Evolutionary conservation across 371 early-diverging fungal species (phyloP).

Genomic region (Amoeboaphelidium occidentale): DNA sequence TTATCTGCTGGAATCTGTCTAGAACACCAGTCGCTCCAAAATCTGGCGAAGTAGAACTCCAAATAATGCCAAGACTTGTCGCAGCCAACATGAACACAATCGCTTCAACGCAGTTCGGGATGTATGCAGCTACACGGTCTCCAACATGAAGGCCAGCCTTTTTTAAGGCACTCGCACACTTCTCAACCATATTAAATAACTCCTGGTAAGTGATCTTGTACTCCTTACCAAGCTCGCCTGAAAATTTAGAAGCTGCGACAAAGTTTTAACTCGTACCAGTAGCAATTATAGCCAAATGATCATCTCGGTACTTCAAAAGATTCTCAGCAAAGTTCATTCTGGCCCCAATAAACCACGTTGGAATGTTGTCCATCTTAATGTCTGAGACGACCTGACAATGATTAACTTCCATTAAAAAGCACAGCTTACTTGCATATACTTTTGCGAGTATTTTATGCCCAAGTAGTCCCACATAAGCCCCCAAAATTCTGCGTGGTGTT

Average conservation of each 20-base stretch:
- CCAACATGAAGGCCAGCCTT: constrained; percentile 40
- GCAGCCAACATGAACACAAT: constrained; percentile 73
- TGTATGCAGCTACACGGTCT: constrained; percentile 79
- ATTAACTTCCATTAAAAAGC: neutral
- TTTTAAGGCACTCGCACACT: constrained; percentile 43
- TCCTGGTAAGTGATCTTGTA: constrained; percentile 39
- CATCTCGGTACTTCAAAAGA: constrained; percentile 22
- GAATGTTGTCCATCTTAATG: constrained; percentile 51
- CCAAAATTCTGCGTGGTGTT: constrained; percentile 54
- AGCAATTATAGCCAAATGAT: constrained; percentile 44
- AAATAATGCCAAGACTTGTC: constrained; percentile 78
- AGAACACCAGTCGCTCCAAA: constrained; percentile 77
- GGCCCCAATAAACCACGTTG: constrained; percentile 67
- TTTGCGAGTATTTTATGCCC: constrained; percentile 26
- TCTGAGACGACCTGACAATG: constrained; percentile 20
- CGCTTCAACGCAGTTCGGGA: constrained; percentile 69
- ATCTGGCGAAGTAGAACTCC: constrained; percentile 84
- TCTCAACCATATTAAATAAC: constrained; percentile 39
- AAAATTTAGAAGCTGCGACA: constrained; percentile 2
- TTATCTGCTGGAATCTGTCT: constrained; percentile 81
- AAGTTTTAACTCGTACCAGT: constrained; percentile 20
- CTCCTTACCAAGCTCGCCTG: constrained; percentile 17
- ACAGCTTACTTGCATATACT: constrained; percentile 16
- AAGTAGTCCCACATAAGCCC: constrained; percentile 60
- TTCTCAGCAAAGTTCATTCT: constrained; percentile 81